These are phyloP conservation scores for Berberis vulgaris DNA, from an alignment of 164 flowering plant genomes.

Conservation along the genomic window DNA sequence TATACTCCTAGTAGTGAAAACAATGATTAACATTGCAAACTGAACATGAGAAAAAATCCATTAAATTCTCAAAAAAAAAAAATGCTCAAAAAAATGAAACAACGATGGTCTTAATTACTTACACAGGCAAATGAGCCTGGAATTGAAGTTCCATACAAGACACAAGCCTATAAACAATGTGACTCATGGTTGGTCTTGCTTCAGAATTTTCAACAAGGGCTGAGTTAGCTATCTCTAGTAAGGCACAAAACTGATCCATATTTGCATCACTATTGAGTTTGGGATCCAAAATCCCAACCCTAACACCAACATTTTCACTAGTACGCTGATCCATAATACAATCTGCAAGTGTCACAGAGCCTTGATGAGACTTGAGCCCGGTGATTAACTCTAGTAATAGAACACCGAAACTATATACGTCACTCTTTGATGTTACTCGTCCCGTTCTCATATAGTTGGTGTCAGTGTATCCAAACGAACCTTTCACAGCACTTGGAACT, in stretches of 20 bases:
- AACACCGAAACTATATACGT: slow-evolving; percentile 33
- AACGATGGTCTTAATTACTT: not conserved
- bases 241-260: slow-evolving; percentile 14
- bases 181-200: slow-evolving; percentile 29
- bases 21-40: too few species aligned
- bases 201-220: slow-evolving; percentile 22
- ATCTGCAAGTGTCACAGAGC: slow-evolving; percentile 27
- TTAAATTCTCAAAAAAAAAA: not conserved
- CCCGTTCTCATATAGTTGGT: slow-evolving; percentile 28
- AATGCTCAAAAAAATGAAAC: not conserved
- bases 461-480: slow-evolving; percentile 30
- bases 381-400: slow-evolving; percentile 28
- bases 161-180: slow-evolving; percentile 11
- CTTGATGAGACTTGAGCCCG: slow-evolving; percentile 28
- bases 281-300: slow-evolving; percentile 25
- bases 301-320: slow-evolving; percentile 12
- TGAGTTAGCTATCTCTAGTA: slow-evolving; percentile 25
- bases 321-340: slow-evolving; percentile 26
- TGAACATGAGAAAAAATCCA: not conserved
- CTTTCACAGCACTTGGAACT: slow-evolving; percentile 16
- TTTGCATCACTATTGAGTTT: slow-evolving; percentile 26
- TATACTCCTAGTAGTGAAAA: too few species aligned
- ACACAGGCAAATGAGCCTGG: not conserved
- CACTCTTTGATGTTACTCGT: slow-evolving; percentile 23
- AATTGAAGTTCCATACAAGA: not conserved